phyloP scores from a whole-genome alignment of 371 early-diverging fungal genomes.

The Coemansia sp. region DNA sequence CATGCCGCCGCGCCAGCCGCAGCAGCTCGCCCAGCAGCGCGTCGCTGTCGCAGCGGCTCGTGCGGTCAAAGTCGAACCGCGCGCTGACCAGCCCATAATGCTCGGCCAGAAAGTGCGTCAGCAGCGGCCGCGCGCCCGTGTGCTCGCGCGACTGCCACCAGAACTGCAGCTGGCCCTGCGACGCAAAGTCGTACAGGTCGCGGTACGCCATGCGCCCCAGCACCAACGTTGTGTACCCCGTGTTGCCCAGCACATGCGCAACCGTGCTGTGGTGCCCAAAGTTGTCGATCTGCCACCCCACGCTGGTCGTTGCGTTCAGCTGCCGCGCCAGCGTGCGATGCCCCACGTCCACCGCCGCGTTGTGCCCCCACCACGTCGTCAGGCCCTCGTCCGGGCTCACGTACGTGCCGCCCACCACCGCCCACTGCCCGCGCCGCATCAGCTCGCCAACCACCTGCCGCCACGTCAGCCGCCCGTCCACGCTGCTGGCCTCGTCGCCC shows the following conservation, averaged over 20 bases:
- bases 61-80: constrained; percentile 44
- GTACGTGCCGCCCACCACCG: constrained; percentile 44
- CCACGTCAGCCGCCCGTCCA: constrained; percentile 28
- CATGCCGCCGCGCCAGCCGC: constrained; percentile 30
- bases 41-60: constrained; percentile 17
- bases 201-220: constrained; percentile 49
- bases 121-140: constrained; percentile 2
- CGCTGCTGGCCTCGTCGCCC: constrained; percentile 20
- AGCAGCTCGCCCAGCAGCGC: constrained; percentile 29
- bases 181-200: constrained; percentile 24
- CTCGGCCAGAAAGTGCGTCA: constrained; percentile 44
- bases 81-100: constrained; percentile 41
- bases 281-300: constrained; percentile 50
- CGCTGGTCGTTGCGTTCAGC: constrained; percentile 25
- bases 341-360: constrained; percentile 42
- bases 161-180: constrained; percentile 28
- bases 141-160: constrained; percentile 28
- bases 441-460: constrained; percentile 22
- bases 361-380: constrained; percentile 50
- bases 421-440: constrained; percentile 32
- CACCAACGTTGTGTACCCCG: constrained; percentile 30
- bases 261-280: constrained; percentile 39
- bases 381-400: constrained; percentile 51
- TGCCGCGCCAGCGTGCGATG: constrained; percentile 24
- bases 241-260: constrained; percentile 37